A percentile compares a stretch with the other conserved stretches of the same genome.
These are phyloP conservation scores for Macrolepiota dolichaula DNA, from an alignment of 768 basidiomycete species.

Conservation along the genomic window DNA sequence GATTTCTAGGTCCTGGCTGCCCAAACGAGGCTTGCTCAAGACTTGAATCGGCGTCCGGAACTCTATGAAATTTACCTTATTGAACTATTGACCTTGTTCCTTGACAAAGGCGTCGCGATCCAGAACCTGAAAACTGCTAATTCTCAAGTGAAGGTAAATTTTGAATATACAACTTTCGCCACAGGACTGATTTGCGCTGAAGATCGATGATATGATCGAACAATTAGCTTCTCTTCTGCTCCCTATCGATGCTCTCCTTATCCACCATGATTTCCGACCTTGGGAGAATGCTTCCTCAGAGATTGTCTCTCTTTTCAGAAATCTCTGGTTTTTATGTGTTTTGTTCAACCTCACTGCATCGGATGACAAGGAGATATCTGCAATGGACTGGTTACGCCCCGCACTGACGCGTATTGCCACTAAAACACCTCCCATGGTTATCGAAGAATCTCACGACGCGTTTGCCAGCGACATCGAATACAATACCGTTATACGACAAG, in stretches of 20 bases:
- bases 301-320: constrained; percentile 77
- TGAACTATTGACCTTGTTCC: constrained; percentile 84
- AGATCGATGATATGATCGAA: constrained; percentile 83
- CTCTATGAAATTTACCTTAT: constrained; percentile 75
- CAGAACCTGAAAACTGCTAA: constrained; percentile 75
- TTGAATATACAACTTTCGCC: neutral
- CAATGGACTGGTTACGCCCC: constrained; percentile 77
- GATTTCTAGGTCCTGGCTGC: constrained; percentile 73
- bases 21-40: constrained; percentile 85
- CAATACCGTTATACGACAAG: constrained; percentile 84
- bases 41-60: constrained; percentile 69
- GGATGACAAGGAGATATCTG: constrained; percentile 50
- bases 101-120: constrained; percentile 88
- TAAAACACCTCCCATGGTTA: constrained; percentile 82
- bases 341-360: constrained; percentile 75
- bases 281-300: constrained; percentile 51
- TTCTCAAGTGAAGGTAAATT: constrained; percentile 59
- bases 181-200: neutral
- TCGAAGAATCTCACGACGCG: constrained; percentile 79
- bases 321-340: constrained; percentile 91
- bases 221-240: constrained; percentile 86
- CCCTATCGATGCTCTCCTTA: constrained; percentile 85
- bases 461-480: constrained; percentile 89
- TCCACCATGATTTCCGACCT: constrained; percentile 65
- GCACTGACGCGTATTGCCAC: constrained; percentile 76